phyloP scores from a whole-genome alignment of 176 grass and related monocot species.

The Metroxylon sagu region DNA sequence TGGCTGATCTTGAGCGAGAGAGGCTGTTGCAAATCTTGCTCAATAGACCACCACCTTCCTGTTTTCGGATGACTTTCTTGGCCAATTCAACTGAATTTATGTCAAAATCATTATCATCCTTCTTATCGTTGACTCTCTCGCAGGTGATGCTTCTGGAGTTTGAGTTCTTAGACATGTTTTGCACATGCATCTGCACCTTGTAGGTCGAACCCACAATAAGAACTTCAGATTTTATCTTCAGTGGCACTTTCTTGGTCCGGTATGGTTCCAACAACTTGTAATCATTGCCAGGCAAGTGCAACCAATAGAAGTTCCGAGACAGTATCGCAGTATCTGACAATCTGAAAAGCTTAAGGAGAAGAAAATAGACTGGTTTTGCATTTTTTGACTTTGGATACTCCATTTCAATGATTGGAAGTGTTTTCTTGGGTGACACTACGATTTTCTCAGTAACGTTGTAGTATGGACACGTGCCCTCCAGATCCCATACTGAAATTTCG shows the following conservation, averaged over 20 bases:
- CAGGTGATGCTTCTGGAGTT: constrained; percentile 12
- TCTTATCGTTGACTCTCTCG: constrained; percentile 5
- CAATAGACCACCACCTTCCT: constrained; percentile 22
- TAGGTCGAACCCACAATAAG: constrained; percentile 39
- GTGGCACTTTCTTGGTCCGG: constrained; percentile 48
- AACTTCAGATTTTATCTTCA: constrained; percentile 59
- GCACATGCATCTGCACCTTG: constrained; percentile 49
- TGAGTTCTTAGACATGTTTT: constrained; percentile 56
- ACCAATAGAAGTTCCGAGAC: constrained; percentile 93
- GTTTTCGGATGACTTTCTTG: constrained; percentile 11
- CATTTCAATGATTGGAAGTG: constrained; percentile 61
- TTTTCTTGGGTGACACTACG: constrained; percentile 46
- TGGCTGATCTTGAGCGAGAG: constrained; percentile 5
- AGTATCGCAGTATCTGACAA: constrained; percentile 45
- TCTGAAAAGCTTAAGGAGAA: constrained; percentile 82
- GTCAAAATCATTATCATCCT: constrained; percentile 11
- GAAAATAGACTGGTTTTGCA: constrained; percentile 75
- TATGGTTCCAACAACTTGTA: constrained; percentile 66
- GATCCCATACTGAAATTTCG: constrained; percentile 83
- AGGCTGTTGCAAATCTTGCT: constrained; percentile 31
- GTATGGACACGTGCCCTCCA: constrained; percentile 58
- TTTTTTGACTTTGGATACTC: constrained; percentile 67
- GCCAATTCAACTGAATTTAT: not conserved
- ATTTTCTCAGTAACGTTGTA: constrained; percentile 75
- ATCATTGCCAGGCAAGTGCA: constrained; percentile 72